Conservation (phyloP, 192 early-diverging fungal species). For the Backusella parvicylindrica region DNA sequence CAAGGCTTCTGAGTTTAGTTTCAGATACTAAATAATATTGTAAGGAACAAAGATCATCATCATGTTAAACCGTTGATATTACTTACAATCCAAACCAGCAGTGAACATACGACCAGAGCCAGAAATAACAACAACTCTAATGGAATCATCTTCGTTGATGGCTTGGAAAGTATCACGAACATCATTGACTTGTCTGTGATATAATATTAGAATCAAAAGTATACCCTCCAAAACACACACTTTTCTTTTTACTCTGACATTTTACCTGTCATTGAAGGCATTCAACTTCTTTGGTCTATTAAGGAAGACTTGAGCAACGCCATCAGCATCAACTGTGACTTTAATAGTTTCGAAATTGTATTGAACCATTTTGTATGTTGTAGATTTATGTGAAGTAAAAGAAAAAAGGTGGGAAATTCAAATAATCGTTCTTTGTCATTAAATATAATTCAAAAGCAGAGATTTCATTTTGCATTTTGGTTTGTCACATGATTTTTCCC, state of each 20-base stretch:
- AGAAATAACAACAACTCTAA: slow-evolving; percentile 76
- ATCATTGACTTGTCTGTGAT: slow-evolving; percentile 62
- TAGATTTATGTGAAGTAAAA: neutral
- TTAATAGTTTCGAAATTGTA: slow-evolving; percentile 51
- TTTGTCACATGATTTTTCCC: neutral
- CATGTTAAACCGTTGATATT: neutral
- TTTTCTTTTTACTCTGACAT: slow-evolving; percentile 5
- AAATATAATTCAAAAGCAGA: neutral
- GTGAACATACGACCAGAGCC: slow-evolving; percentile 78
- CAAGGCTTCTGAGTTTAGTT: neutral
- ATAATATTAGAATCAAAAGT: slow-evolving; percentile 14
- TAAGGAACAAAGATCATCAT: neutral
- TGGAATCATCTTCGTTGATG: slow-evolving; percentile 58
- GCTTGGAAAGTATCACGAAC: slow-evolving; percentile 56
- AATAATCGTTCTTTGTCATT: neutral
- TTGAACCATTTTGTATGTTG: neutral
- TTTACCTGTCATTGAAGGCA: slow-evolving; percentile 66
- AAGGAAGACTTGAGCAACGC: slow-evolving; percentile 79
- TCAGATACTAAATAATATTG: neutral
- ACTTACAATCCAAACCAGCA: slow-evolving; percentile 85
- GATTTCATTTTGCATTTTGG: slow-evolving; percentile 16
- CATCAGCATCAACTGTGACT: slow-evolving; percentile 49
- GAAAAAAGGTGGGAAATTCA: slow-evolving; percentile 54
- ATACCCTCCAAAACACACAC: neutral
- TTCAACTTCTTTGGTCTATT: slow-evolving; percentile 84